Evolutionary conservation across 129 eudicot genomes (phyloP).

Genomic region (carrot (Daucus carota)): DNA sequence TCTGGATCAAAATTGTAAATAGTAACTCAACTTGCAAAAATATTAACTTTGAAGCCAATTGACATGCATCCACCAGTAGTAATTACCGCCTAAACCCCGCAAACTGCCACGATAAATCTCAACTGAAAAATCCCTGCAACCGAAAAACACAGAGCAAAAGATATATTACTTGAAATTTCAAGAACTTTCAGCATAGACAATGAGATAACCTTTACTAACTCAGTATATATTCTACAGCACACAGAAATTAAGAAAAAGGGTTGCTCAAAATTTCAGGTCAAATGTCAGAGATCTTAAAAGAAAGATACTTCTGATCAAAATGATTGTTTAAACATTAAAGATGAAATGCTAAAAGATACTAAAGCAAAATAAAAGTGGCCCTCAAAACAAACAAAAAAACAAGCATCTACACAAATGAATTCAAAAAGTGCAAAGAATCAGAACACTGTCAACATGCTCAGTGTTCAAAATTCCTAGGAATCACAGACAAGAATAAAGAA

Average conservation of each 20-base stretch:
- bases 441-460: not conserved
- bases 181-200: not conserved
- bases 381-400: not conserved
- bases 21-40: not conserved
- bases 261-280: not conserved
- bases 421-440: not conserved
- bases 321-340: not conserved
- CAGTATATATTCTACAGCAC: not conserved
- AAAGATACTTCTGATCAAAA: not conserved
- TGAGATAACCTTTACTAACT: constrained; percentile 1
- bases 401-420: not conserved
- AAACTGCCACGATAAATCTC: not conserved
- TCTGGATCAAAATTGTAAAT: not conserved
- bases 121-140: not conserved
- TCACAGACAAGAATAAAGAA: not conserved
- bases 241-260: not conserved
- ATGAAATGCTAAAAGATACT: not conserved
- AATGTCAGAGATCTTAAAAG: not conserved
- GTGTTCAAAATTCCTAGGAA: not conserved
- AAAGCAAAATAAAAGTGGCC: not conserved
- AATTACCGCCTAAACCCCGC: not conserved
- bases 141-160: not conserved
- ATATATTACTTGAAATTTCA: not conserved
- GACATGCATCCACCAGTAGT: not conserved
- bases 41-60: not conserved